Base-by-base conservation (phyloP, 352 stramenopile species). In the Phytophthora citrophthora region DNA sequence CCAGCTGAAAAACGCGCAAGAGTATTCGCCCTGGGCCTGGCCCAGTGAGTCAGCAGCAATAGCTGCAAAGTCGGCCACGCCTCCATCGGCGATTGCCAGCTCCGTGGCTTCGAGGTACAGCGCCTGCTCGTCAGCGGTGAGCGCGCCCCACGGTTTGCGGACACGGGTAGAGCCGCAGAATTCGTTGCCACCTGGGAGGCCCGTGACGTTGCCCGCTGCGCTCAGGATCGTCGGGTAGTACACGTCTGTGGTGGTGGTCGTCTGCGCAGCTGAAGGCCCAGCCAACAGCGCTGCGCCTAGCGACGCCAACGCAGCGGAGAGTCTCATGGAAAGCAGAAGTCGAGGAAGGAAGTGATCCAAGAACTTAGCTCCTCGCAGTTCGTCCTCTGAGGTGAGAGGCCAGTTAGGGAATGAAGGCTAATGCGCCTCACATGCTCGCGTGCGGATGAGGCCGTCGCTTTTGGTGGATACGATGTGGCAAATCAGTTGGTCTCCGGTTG, bases 1-100 rank as follows among this genome's bases (percentile, higher is more conserved):
- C 85, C 83, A 93, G 38, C 60, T 75, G 44, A 87, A 81, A 65
- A 89, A 89, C 11, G 54, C 81, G 55, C 77, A 89, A 40, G 80
- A 86, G 60, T 76, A 76, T 32, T 84, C 59, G 13, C 67, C 82
- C 59, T 91, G 79, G 1, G 74, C 77, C 44, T 81, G 58, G 46
- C 76, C 56, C 36, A 86, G 44, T 24, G 77, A 62, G 45, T 89
- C 82, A 32, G 74, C 54, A 15, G 81, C 66, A 47, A 91, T 77
- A 15, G 64, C 71, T 0, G 82, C 64, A 52, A 91, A 83, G n/a
- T 77, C 64, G 18, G 75, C 75, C 18, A 87, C 60, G 15, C 68
- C 71, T 27, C 82, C 82, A 41, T 73, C 62, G 15, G 79, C 57
- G 31, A 88, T 45, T 2, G 77, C 82, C 18, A 77, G 16, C 5